Percentiles rank a stretch among this genome's conserved stretches.
These are phyloP conservation scores for Williopsis jadinii DNA, from an alignment of 1,139 yeast species.

Conservation along the genomic window DNA sequence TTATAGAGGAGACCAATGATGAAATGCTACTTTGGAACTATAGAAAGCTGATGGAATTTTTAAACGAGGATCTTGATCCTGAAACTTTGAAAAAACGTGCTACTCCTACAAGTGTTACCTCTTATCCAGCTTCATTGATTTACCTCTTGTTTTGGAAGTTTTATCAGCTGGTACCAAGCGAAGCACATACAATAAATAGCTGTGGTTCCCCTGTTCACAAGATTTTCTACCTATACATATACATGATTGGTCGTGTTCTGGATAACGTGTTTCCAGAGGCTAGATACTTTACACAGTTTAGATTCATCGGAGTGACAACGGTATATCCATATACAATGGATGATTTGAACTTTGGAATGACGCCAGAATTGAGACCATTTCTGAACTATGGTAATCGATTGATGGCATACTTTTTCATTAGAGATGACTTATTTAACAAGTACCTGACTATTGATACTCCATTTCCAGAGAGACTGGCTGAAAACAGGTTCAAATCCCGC, in stretches of 20 bases:
- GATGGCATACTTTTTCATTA: conserved; percentile 15
- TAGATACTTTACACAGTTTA: conserved; percentile 11
- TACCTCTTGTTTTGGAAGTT: conserved; percentile 13
- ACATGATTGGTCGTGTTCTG: conserved; percentile 13
- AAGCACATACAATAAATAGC: conserved; percentile 8
- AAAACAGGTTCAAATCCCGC: conserved; percentile 17
- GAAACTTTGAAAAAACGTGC: not conserved
- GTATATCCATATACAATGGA: conserved; percentile 13
- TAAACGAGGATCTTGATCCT: conserved; percentile 5
- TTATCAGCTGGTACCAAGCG: conserved; percentile 15
- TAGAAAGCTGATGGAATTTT: conserved; percentile 6
- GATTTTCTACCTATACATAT: conserved; percentile 12
- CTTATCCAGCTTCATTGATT: conserved; percentile 13
- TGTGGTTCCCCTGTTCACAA: conserved; percentile 8
- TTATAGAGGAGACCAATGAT: conserved; percentile 9
- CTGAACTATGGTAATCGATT: conserved; percentile 15
- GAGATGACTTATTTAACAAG: conserved; percentile 15
- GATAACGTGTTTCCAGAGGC: conserved; percentile 21
- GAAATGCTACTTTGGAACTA: conserved; percentile 5
- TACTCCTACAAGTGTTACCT: conserved; percentile 1
- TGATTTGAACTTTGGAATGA: conserved; percentile 4
- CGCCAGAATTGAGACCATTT: conserved; percentile 8
- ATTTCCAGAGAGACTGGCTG: conserved; percentile 12
- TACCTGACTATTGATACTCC: conserved; percentile 12
- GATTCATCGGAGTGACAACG: conserved; percentile 20